Percentiles rank a stretch among this genome's conserved stretches.
These are phyloP conservation scores for Meyerozyma athensensis DNA, from an alignment of 1,139 yeast species.

Conservation along the genomic window DNA sequence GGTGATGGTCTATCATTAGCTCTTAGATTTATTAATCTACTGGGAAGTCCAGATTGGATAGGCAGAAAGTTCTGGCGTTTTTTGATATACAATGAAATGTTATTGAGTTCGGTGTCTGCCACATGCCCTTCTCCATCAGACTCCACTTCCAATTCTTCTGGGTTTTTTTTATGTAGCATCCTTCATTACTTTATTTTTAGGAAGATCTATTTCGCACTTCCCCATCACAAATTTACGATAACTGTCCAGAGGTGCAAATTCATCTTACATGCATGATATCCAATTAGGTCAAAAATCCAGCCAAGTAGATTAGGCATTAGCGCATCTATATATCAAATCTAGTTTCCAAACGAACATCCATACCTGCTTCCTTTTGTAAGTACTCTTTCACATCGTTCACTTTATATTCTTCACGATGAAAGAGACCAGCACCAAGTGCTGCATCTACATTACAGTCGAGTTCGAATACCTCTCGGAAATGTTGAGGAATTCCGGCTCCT, in stretches of 20 bases:
- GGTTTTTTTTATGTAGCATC: not conserved
- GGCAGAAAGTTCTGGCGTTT: not conserved
- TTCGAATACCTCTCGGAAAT: constrained; percentile 80
- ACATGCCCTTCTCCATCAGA: not conserved
- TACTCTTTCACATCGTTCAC: constrained; percentile 77
- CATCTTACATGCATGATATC: no score
- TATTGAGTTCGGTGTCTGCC: not conserved
- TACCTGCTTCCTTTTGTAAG: constrained; percentile 35
- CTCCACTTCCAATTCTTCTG: not conserved
- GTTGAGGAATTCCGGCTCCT: constrained; percentile 92
- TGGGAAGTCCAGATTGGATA: constrained; percentile 1
- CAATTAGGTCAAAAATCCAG: no score
- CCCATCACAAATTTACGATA: no score
- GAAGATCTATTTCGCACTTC: no score
- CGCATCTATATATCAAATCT: constrained; percentile 20
- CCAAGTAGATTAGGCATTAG: no score
- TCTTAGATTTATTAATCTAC: not conserved
- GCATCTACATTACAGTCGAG: constrained; percentile 81
- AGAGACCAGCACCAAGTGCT: constrained; percentile 97
- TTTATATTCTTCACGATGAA: constrained; percentile 89
- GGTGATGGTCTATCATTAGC: no score
- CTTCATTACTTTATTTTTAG: no score
- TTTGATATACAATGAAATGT: not conserved
- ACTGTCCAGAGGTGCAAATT: no score
- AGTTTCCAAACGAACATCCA: constrained; percentile 37